Evolutionary conservation across 2,329 filamentous ascomycete genomes (phyloP).

Genomic region (Diaporthe batatas): DNA sequence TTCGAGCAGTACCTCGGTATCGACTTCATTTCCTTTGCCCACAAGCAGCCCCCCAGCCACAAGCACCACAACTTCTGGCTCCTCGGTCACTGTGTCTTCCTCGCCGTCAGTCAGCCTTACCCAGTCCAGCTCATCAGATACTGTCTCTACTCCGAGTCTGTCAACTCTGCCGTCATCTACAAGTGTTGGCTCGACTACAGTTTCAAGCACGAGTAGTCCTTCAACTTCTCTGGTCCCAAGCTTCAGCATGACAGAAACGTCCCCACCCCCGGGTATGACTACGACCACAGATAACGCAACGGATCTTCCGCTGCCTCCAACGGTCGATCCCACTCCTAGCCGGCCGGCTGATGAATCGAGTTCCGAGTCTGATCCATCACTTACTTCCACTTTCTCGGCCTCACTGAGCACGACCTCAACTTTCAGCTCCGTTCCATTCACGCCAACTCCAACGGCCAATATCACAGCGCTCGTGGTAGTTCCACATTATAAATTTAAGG

Average conservation of each 20-base stretch:
- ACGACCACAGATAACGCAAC: not conserved
- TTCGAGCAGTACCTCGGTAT: not conserved
- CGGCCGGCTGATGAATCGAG: not conserved
- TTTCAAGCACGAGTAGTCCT: not conserved
- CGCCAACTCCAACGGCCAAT: slow-evolving; percentile 6
- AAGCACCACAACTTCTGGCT: not conserved
- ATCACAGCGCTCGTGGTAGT: not conserved
- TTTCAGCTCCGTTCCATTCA: not conserved
- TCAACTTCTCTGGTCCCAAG: too few species aligned
- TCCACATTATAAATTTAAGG: slow-evolving; percentile 4
- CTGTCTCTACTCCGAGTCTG: not conserved
- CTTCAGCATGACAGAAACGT: too few species aligned
- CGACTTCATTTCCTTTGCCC: not conserved
- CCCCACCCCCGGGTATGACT: not conserved
- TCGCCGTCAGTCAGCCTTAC: not conserved
- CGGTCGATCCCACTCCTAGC: slow-evolving; percentile 11
- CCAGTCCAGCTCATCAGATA: not conserved
- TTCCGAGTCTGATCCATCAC: not conserved
- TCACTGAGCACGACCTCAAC: slow-evolving; percentile 3
- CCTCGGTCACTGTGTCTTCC: not conserved
- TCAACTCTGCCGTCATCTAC: not conserved
- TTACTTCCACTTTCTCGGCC: not conserved
- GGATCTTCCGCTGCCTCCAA: not conserved
- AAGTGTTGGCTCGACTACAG: not conserved
- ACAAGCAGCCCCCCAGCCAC: not conserved